phyloP scores from a whole-genome alignment of 805 yeast species.

The Metschnikowia lunata region DNA sequence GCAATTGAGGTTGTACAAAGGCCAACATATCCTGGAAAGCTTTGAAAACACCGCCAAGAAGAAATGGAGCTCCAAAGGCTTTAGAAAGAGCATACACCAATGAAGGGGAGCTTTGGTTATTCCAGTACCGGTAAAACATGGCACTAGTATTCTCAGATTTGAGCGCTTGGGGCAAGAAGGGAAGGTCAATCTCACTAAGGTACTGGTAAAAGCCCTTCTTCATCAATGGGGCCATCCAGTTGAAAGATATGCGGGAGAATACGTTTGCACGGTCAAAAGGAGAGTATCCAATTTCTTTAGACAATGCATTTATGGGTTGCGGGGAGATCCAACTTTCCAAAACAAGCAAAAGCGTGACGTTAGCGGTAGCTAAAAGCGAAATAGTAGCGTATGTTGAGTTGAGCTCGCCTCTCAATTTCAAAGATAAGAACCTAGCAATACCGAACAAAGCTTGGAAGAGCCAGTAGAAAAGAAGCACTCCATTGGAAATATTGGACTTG shows the following conservation, averaged over 20 bases:
- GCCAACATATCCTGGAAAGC: constrained; percentile 72
- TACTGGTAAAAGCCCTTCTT: constrained; percentile 64
- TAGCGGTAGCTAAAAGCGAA: constrained; percentile 32
- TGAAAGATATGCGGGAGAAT: constrained; percentile 71
- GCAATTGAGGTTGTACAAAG: constrained; percentile 19
- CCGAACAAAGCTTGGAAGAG: constrained; percentile 49
- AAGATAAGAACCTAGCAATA: constrained; percentile 40
- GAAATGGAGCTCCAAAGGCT: constrained; percentile 72
- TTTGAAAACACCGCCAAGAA: constrained; percentile 70
- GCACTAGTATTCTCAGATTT: constrained; percentile 50
- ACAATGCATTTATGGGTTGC: constrained; percentile 14
- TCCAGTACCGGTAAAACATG: constrained; percentile 58
- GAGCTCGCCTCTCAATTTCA: constrained; percentile 31
- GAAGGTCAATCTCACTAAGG: constrained; percentile 62
- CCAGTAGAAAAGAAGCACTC: constrained; percentile 75
- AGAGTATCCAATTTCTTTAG: constrained; percentile 7
- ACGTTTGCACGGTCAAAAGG: constrained; percentile 41
- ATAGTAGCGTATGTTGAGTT: constrained; percentile 20
- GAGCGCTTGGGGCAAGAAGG: constrained; percentile 67
- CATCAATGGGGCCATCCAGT: constrained; percentile 90
- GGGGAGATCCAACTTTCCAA: constrained; percentile 43
- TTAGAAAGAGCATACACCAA: constrained; percentile 55
- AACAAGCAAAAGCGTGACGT: constrained; percentile 37
- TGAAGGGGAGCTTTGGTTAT: constrained; percentile 49
- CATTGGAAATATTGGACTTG: constrained; percentile 60